These are phyloP conservation scores for Aspergillus neotritici DNA, from an alignment of 2,329 filamentous ascomycete genomes.

Conservation along the genomic window DNA sequence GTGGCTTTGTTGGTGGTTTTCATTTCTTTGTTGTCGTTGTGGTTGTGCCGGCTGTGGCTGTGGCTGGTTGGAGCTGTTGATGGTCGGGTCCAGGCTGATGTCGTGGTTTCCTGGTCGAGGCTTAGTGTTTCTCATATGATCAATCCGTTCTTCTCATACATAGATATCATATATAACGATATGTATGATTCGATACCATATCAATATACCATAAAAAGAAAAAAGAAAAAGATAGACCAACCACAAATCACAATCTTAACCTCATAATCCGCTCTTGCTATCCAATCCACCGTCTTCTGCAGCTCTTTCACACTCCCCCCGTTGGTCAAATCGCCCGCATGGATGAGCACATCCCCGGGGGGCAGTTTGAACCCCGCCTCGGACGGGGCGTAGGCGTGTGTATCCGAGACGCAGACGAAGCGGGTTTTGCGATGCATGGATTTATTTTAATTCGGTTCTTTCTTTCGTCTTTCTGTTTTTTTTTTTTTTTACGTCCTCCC, in stretches of 20 bases:
- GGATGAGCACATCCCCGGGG: constrained; percentile 53
- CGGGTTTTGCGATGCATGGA: constrained; percentile 40
- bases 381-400: constrained; percentile 48
- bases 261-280: constrained; percentile 49
- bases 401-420: constrained; percentile 56
- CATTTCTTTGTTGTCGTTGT: constrained; percentile 39
- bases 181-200: too few species aligned
- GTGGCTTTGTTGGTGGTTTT: constrained; percentile 42
- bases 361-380: constrained; percentile 48
- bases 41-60: constrained; percentile 45
- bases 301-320: constrained; percentile 49
- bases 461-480: too few species aligned
- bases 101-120: constrained; percentile 52
- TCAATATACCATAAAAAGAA: not conserved
- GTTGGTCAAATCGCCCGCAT: constrained; percentile 56
- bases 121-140: not conserved
- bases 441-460: not conserved
- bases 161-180: too few species aligned
- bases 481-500: not conserved
- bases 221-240: constrained; percentile 22
- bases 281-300: constrained; percentile 49
- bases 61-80: constrained; percentile 40
- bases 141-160: too few species aligned
- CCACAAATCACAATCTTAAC: constrained; percentile 53
- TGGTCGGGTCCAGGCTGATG: constrained; percentile 47